phyloP scores from a whole-genome alignment of 73 alveolate species.

The Blepharisma japonicum region DNA sequence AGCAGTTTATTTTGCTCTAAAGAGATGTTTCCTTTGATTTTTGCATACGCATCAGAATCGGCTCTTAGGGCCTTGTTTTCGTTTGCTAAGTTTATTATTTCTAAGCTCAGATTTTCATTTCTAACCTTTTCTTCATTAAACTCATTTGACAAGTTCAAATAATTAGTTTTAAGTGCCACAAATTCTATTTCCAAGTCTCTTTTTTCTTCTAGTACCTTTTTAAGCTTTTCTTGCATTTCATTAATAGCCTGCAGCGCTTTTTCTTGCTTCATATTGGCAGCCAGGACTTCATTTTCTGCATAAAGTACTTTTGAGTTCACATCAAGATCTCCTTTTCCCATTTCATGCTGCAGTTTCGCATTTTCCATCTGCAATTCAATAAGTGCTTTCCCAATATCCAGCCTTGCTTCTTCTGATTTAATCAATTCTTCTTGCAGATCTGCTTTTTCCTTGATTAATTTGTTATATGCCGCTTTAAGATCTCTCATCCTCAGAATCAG shows the following conservation, averaged over 20 bases:
- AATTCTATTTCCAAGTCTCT: constrained; percentile 82
- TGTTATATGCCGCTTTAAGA: constrained; percentile 54
- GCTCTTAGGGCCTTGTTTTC: constrained; percentile 58
- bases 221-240: constrained; percentile 61
- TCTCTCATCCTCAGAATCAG: constrained; percentile 54
- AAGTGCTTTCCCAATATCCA: constrained; percentile 54
- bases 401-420: constrained; percentile 55
- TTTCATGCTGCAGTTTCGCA: constrained; percentile 43
- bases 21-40: constrained; percentile 71
- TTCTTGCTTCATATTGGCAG: constrained; percentile 73
- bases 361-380: constrained; percentile 62
- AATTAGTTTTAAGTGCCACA: constrained; percentile 91
- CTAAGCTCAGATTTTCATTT: constrained; percentile 87
- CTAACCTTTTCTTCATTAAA: constrained; percentile 83
- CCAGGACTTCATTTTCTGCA: constrained; percentile 85
- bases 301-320: constrained; percentile 79
- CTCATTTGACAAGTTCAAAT: constrained; percentile 79
- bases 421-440: constrained; percentile 61
- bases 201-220: constrained; percentile 68
- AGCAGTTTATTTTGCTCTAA: constrained; percentile 77
- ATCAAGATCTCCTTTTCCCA: constrained; percentile 67
- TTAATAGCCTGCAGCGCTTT: constrained; percentile 66
- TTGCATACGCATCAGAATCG: constrained; percentile 66
- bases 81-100: constrained; percentile 81
- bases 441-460: constrained; percentile 54